Conservation (phyloP, 78 protist species). For the slime mould (Dictyostelium discoideum) region DNA sequence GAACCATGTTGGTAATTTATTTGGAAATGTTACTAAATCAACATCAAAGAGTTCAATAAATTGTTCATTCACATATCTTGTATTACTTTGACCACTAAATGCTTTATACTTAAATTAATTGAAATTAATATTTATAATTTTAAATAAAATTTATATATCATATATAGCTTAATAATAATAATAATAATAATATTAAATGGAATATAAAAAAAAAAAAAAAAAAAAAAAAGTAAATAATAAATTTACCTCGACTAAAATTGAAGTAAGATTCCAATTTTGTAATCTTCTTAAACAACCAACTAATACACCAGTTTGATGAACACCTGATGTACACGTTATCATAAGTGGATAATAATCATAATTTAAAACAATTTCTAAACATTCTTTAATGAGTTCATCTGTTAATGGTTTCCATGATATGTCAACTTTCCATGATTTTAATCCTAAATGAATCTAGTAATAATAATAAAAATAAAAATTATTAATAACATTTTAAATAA, state of each 20-base stretch:
- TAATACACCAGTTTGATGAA: conserved; percentile 89
- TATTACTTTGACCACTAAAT: conserved; percentile 75
- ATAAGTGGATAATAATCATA: conserved; percentile 85
- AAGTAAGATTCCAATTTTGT: conserved; percentile 89
- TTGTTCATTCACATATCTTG: conserved; percentile 93
- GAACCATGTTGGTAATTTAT: conserved; percentile 86
- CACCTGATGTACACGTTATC: conserved; percentile 90
- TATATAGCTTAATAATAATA: too few species aligned
- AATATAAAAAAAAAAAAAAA: too few species aligned
- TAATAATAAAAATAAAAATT: background rate
- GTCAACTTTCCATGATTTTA: conserved; percentile 86
- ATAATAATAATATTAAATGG: too few species aligned
- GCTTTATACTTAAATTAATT: conserved; percentile 37
- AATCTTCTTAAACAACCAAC: conserved; percentile 92
- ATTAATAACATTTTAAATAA: background rate
- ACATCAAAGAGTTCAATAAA: conserved; percentile 97
- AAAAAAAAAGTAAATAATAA: background rate
- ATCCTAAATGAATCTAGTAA: conserved; percentile 85
- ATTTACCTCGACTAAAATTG: conserved; percentile 85
- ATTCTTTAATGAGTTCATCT: conserved; percentile 89
- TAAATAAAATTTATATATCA: too few species aligned
- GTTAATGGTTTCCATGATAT: conserved; percentile 88
- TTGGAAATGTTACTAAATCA: conserved; percentile 93
- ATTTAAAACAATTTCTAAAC: conserved; percentile 86
- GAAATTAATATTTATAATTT: background rate